A percentile compares a stretch with the other conserved stretches of the same genome.
Conservation (phyloP, 1,139 yeast species). For the Yamadazyma sp. region DNA sequence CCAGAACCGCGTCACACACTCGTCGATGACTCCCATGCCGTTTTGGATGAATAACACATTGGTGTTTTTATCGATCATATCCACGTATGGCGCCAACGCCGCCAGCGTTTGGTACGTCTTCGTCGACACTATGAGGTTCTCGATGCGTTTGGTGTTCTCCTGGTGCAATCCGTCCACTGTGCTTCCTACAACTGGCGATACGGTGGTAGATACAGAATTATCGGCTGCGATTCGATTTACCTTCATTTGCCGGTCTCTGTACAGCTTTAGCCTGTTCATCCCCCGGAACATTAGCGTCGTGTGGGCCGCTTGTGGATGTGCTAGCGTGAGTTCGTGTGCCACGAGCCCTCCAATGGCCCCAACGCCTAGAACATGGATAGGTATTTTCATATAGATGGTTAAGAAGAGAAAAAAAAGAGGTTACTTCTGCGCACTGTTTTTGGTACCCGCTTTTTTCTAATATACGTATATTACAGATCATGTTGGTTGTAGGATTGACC, state of each 20-base stretch:
- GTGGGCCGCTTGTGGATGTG: slow-evolving; percentile 4
- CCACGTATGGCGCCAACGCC: slow-evolving; percentile 48
- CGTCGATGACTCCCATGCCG: slow-evolving; percentile 69
- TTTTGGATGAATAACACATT: slow-evolving; percentile 72
- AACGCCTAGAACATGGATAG: slow-evolving; percentile 14
- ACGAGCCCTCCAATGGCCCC: slow-evolving; percentile 20
- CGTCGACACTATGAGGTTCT: slow-evolving; percentile 60
- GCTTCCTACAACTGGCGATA: slow-evolving; percentile 5
- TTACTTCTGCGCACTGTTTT: not conserved
- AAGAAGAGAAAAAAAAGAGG: not conserved
- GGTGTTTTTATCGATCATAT: slow-evolving; percentile 41
- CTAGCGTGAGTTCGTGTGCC: slow-evolving; percentile 13
- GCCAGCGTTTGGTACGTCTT: slow-evolving; percentile 56
- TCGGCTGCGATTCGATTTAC: slow-evolving; percentile 22
- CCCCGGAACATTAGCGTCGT: slow-evolving; percentile 9
- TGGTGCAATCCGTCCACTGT: slow-evolving; percentile 4
- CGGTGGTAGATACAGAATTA: slow-evolving; percentile 8
- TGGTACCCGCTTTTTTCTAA: not conserved
- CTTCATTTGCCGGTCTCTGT: not conserved
- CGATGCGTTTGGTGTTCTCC: slow-evolving; percentile 27
- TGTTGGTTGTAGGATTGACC: slow-evolving; percentile 90
- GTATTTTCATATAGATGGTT: not conserved
- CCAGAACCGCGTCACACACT: slow-evolving; percentile 57
- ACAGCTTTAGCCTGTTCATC: not conserved
- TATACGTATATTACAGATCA: slow-evolving; percentile 27